Evolutionary conservation across 441 rosid species (phyloP), one percentile per base, ranked within the genome.

Genomic region (Erodium moschatum): DNA sequence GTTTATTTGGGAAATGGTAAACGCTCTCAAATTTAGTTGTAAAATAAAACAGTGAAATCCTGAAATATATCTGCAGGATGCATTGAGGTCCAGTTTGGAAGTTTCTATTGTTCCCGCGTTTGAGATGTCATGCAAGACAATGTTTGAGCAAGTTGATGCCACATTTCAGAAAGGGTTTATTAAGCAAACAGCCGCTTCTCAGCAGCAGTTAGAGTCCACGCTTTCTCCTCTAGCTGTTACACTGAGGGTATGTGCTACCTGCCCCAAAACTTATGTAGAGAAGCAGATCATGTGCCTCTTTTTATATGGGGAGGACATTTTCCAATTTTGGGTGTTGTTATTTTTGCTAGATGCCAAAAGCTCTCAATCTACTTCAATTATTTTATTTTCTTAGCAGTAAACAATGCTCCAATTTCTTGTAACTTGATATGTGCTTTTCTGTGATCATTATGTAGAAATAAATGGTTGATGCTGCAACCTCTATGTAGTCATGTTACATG

Each of bases 101-200:
- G 78, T 86, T 77, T 84, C 89, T 52, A 65, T 89, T 56, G 77
- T 89, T 76, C 96, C 93, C 27, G 91, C 91, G 20, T 89, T 89
- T 78, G 91, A 89, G 82, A 67, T 81, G 81, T 85, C 92, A 66
- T 89, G 93, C 85, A 86, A 89, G 80, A 77, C 88, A 24, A 81
- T 87, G 93, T 89, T 89, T 67, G 88, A 86, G 75, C 91, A 86
- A 79, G 80, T 89, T 67, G 91, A 89, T 76, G 75, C 80, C 21
- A 72, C 96, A 73, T 79, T 89, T 68, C 93, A 81, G 73, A 84
- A 83, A 60, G 91, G 89, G 50, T 78, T 89, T 44, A 35, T 60
- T 33, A 70, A 86, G 74, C 88, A 86, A 74, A 73, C 84, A 67
- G 72, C 69, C 73, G 78, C 85, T 60, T 78, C 81, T 70, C 92